Evolutionary conservation across 108 stramenopile species (phyloP).

Genomic region (Ochromonas danica): DNA sequence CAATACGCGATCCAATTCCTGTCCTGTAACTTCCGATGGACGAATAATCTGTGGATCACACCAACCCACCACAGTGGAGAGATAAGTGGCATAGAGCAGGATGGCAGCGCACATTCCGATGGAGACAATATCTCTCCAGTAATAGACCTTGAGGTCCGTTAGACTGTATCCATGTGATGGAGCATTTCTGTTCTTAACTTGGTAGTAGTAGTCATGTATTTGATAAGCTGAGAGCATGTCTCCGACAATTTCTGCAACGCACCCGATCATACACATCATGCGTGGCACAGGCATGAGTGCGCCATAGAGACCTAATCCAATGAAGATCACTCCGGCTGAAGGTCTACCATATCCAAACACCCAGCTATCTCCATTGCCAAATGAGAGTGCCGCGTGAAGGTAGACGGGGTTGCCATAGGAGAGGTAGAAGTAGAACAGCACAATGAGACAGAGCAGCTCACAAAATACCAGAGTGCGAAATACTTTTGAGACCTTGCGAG

Average conservation of each 20-base stretch:
- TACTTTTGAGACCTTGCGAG: neutral
- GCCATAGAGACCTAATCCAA: neutral
- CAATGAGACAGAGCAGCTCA: neutral
- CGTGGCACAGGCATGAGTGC: neutral
- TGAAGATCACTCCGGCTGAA: neutral
- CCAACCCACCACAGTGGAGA: neutral
- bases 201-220: neutral
- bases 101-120: neutral
- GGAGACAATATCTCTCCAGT: neutral
- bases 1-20: neutral
- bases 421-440: neutral
- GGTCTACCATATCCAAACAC: neutral
- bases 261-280: neutral
- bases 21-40: neutral
- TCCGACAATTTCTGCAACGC: neutral
- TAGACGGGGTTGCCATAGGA: neutral
- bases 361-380: neutral
- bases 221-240: neutral
- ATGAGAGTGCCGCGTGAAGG: neutral
- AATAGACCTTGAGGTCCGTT: neutral
- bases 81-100: neutral
- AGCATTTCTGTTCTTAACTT: neutral
- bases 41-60: neutral
- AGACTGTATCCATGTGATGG: neutral
- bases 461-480: neutral